Percentiles rank a stretch among this genome's conserved stretches.
Evolutionary conservation across 1,284 basidiomycete species (phyloP).

Genomic region (Porodaedalea pini): DNA sequence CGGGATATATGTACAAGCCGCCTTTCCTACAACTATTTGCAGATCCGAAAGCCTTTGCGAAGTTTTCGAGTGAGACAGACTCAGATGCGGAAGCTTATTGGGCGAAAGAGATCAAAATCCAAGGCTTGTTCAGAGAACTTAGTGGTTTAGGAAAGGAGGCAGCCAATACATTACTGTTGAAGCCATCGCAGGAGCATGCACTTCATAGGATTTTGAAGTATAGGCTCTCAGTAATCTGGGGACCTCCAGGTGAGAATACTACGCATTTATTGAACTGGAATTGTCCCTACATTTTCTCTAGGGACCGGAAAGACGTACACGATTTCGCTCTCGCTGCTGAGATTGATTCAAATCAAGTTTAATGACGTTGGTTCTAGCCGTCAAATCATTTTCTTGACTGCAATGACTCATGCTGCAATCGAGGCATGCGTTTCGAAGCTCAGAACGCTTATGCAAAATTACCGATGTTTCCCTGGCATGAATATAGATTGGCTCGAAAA

Average conservation of each 20-base stretch:
- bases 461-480: conserved; percentile 35
- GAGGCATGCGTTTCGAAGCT: conserved; percentile 43
- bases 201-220: conserved; percentile 40
- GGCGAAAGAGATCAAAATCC: conserved; percentile 36
- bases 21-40: conserved; percentile 43
- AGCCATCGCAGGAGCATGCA: conserved; percentile 44
- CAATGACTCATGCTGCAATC: conserved; percentile 49
- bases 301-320: conserved; percentile 52
- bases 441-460: conserved; percentile 33
- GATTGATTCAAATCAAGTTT: conserved; percentile 40
- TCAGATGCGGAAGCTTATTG: conserved; percentile 26
- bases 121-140: conserved; percentile 37
- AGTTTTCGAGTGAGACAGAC: conserved; percentile 18
- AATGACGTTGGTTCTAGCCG: conserved; percentile 28
- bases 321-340: conserved; percentile 42
- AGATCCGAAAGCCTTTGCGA: conserved; percentile 38
- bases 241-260: conserved; percentile 38
- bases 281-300: conserved; percentile 19
- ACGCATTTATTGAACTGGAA: background rate
- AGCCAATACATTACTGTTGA: conserved; percentile 39
- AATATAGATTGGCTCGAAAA: conserved; percentile 39
- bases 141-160: conserved; percentile 31
- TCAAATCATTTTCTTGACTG: conserved; percentile 44
- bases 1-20: conserved; percentile 24
- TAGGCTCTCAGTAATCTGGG: conserved; percentile 45